These are phyloP conservation scores for Podospora australis DNA, from an alignment of 495 filamentous ascomycete species.

Conservation along the genomic window DNA sequence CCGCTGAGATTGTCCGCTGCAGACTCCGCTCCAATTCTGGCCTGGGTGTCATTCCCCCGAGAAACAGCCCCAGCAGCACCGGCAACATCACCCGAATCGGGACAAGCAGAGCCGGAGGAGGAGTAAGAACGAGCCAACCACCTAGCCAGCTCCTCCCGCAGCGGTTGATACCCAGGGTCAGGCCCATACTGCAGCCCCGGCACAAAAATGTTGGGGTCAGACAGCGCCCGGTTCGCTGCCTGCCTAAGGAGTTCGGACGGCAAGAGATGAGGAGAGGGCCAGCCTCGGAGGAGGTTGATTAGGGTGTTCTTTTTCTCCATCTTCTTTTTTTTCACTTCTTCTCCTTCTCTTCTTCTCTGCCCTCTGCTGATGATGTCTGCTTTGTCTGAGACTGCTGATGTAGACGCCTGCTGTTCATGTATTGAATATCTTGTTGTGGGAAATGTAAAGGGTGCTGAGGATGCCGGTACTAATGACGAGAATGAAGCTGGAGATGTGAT, in stretches of 20 bases:
- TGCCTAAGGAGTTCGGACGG: conserved; percentile 50
- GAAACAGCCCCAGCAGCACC: no score
- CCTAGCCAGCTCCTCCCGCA: conserved; percentile 54
- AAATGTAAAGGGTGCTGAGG: no score
- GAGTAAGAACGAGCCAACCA: conserved; percentile 57
- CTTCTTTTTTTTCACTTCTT: not conserved
- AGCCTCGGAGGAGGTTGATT: conserved; percentile 66
- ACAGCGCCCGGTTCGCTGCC: conserved; percentile 52
- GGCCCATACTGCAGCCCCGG: conserved; percentile 69
- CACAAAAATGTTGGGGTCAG: conserved; percentile 47
- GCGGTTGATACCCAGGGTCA: conserved; percentile 63
- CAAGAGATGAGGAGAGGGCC: conserved; percentile 66
- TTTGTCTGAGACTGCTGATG: not conserved
- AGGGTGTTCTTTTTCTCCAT: not conserved
- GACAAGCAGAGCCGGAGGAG: not conserved
- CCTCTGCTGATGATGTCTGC: not conserved
- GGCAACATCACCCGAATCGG: not conserved
- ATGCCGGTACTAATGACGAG: no score
- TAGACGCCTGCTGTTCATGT: not conserved
- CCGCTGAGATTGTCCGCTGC: no score
- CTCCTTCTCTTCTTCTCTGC: not conserved
- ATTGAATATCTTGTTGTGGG: no score
- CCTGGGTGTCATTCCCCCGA: no score
- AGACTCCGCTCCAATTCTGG: no score
- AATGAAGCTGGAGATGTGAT: no score